Evolutionary conservation across 2,329 filamentous ascomycete species (phyloP), one percentile per base, ranked within the genome.

Genomic region (Ceratocystis harringtonii): DNA sequence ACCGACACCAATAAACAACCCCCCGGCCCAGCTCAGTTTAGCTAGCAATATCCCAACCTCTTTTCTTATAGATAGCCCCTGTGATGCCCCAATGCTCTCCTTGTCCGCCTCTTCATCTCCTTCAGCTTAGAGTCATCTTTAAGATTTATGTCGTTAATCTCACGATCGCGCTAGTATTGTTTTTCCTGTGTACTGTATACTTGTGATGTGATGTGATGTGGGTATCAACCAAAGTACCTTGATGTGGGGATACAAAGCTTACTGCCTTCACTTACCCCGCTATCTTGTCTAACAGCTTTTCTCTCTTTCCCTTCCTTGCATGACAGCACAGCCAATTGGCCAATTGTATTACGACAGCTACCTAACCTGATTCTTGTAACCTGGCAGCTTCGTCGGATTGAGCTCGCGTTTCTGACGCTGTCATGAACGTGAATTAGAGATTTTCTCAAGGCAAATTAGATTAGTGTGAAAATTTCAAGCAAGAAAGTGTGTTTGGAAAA

Each of bases 61-160:
- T 19, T n/a, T 25, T 19, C 30, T 19, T 32, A 8, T 36, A 25
- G 50, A n/a, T 5, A n/a, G 28, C 17, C 30, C n/a, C 10, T 10
- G 28, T 36, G 17, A 58, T 36, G 10, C 28, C 55, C 55, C 12
- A 36, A 36, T 36, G 55, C 15, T 36, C 15, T 19, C 28, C 28
- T 36, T 36, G n/a, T 58, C n/a, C 22, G 0, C 55, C 12, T 36
- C 4, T 58, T n/a, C 28, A 19, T 5, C 15, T 15, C 28, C 10
- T 58, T 58, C 55, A 58, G 55, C 55, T 58, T 58, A 36, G 12
- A 58, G 55, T 58, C 28, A 58, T 58, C 12, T 15, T 55, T 19
- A 36, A 36, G 25, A n/a, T 58, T 58, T 36, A 28, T 58, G 32
- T 30, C 55, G 55, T 58, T 58, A 36, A 58, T 58, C 55, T 58